phyloP scores from a whole-genome alignment of 371 early-diverging fungal species.

The Lichtheimia ramosa region DNA sequence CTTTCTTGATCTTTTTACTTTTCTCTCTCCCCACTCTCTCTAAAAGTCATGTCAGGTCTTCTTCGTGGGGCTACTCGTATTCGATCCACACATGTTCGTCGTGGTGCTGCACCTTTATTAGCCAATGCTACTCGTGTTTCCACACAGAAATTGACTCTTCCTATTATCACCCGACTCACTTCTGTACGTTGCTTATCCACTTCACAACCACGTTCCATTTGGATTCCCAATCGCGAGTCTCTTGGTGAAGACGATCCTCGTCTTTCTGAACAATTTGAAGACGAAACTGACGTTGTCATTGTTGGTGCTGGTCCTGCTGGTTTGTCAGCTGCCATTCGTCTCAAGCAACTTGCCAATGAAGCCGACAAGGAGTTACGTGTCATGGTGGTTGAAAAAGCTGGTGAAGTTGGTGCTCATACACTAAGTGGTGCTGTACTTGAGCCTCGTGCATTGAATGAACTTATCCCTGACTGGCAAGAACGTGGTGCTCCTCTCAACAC shows the following conservation, averaged over 20 bases:
- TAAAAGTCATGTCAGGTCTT: not conserved
- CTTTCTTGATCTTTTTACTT: not conserved
- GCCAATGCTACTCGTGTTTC: no score
- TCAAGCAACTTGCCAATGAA: slow-evolving; percentile 88
- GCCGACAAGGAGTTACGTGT: slow-evolving; percentile 89
- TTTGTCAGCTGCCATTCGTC: slow-evolving; percentile 90
- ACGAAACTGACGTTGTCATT: slow-evolving; percentile 95
- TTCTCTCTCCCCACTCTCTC: not conserved
- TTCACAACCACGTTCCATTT: slow-evolving; percentile 26
- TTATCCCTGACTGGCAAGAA: slow-evolving; percentile 98
- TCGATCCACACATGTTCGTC: no score
- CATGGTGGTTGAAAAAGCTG: slow-evolving; percentile 93
- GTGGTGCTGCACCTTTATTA: no score
- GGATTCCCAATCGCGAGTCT: slow-evolving; percentile 34
- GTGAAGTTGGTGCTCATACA: slow-evolving; percentile 94
- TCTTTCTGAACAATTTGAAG: slow-evolving; percentile 61
- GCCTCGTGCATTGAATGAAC: slow-evolving; percentile 89
- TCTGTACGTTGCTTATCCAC: slow-evolving; percentile 28
- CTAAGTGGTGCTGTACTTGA: slow-evolving; percentile 96
- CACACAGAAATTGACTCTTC: no score
- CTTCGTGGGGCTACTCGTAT: not conserved
- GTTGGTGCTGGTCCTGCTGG: slow-evolving; percentile 97
- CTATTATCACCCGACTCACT: not conserved
- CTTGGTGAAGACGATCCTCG: slow-evolving; percentile 48
- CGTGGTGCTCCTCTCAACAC: slow-evolving; percentile 90